Evolutionary conservation across 305 asterid species (phyloP).

Genomic region (Ajuga reptans): DNA sequence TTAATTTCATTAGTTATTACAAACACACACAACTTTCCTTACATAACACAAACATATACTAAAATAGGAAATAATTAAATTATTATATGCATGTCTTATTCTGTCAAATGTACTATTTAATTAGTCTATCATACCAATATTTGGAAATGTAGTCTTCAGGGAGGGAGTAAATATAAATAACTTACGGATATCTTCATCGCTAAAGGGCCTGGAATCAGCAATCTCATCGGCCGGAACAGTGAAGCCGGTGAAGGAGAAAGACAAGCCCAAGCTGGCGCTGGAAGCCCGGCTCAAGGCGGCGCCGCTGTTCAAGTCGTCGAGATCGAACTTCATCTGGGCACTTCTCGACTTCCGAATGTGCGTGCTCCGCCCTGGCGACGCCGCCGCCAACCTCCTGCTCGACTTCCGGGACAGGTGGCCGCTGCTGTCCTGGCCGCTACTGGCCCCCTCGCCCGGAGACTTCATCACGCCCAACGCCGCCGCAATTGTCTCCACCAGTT

Average conservation of each 20-base stretch:
- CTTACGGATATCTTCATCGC: conserved; percentile 74
- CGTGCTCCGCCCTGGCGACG: conserved; percentile 64
- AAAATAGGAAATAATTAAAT: neutral
- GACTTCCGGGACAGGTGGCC: conserved; percentile 56
- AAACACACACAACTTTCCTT: neutral
- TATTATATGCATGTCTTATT: neutral
- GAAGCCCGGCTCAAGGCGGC: conserved; percentile 95
- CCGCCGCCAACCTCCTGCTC: conserved; percentile 42
- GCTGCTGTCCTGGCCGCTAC: conserved; percentile 30
- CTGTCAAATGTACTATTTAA: neutral
- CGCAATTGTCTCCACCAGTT: conserved; percentile 62
- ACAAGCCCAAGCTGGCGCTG: conserved; percentile 85
- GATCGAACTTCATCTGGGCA: conserved; percentile 74
- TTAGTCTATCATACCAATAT: too few species aligned
- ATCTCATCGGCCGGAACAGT: conserved; percentile 66
- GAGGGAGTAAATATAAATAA: too few species aligned
- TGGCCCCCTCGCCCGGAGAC: conserved; percentile 36
- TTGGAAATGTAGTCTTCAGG: too few species aligned
- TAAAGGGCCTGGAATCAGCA: conserved; percentile 45
- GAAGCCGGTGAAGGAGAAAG: conserved; percentile 86
- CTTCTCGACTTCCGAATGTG: conserved; percentile 90
- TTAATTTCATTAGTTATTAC: neutral
- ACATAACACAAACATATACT: neutral
- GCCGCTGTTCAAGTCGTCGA: conserved; percentile 76
- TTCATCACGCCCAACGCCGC: conserved; percentile 55